A percentile compares a stretch with the other conserved stretches of the same genome.
Evolutionary conservation across 345 rosid genomes (phyloP).

Genomic region (Excoecaria agallocha): DNA sequence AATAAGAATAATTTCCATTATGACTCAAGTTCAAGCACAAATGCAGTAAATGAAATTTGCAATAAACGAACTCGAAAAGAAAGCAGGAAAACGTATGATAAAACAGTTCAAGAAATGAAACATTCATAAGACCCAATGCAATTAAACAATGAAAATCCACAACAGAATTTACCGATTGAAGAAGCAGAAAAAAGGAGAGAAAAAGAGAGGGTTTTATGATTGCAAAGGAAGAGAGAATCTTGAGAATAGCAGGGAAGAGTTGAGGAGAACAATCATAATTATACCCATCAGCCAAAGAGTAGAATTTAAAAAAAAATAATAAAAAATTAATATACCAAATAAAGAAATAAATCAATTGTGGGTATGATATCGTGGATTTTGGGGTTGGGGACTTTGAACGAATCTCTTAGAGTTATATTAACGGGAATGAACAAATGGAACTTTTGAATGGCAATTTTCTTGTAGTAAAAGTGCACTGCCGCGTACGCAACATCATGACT

Average conservation of each 20-base stretch:
- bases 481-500: neutral
- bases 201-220: neutral
- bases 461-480: neutral
- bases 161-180: neutral
- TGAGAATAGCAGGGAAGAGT: neutral
- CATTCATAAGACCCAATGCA: neutral
- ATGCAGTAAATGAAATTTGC: neutral
- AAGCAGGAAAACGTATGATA: neutral
- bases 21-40: neutral
- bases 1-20: neutral
- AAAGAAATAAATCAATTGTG: neutral
- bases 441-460: neutral
- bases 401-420: neutral
- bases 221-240: neutral
- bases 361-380: neutral
- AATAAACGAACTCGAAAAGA: neutral
- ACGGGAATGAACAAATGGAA: neutral
- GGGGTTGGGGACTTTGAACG: slow-evolving; percentile 5
- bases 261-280: neutral
- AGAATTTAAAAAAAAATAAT: neutral
- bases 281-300: neutral
- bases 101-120: neutral
- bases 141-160: neutral
- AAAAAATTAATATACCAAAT: neutral
- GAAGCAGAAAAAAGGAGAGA: neutral